Evolutionary conservation across 2,329 filamentous ascomycete species (phyloP), one percentile per base, ranked within the genome.

Genomic region (Fonsecaea erecta): DNA sequence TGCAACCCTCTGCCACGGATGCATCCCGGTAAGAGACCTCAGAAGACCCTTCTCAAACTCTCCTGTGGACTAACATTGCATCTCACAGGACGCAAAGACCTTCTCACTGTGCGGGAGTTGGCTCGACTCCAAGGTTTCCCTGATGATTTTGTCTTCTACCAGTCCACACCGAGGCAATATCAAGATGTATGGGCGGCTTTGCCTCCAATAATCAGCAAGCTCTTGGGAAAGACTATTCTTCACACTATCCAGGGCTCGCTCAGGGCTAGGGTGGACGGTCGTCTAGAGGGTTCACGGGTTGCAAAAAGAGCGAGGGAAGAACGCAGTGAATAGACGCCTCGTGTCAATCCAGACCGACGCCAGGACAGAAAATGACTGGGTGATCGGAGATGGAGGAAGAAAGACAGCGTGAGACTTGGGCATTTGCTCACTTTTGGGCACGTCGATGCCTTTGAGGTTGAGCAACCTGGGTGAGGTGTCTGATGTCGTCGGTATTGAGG

Each of bases 91-190:
- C 64, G 65, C 14, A 26, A 57, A 30, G 64, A 67, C 53, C 53
- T 52, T 6, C 64, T 70, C n/a, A 70, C 61, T 21, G 59, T 68
- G 3, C 64, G 68, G 3, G 66, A 70, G 52, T 30, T 70, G 28
- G 68, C 68, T n/a, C 68, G 66, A 11, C 52, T 70, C 35, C 62
- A 68, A 28, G 68, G 68, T 5, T 67, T 70, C 46, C 53, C 58
- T 3, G 68, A 70, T 43, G 61, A 70, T 51, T 70, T 68, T 40
- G 26, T 70, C 28, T 68, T 70, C 24, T 67, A 60, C 37, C 43
- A 52, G n/a, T 64, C 65, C 4, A 26, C 40, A 8, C 35, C 6
- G 2, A 18, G 34, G 4, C 65, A 68, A 48, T 65, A 65, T 37
- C 7, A 60, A 21, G 40, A 60, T 37, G 55, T 69, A n/a, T 63